Evolutionary conservation across 208 protist genomes (phyloP).

Genomic region (Trypanosoma grayi): DNA sequence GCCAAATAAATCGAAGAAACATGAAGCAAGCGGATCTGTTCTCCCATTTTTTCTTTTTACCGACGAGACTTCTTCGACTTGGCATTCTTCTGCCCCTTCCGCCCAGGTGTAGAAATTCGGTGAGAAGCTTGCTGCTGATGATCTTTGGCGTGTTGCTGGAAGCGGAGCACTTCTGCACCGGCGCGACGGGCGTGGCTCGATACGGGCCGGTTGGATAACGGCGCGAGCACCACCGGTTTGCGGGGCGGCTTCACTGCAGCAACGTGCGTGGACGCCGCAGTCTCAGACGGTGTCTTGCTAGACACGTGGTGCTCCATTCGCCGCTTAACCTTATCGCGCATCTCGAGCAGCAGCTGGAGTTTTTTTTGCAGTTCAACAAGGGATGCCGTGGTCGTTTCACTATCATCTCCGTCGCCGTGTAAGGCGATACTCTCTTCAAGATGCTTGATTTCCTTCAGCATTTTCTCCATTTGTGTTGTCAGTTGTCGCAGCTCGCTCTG

Average conservation of each 20-base stretch:
- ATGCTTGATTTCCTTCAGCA: constrained; percentile 76
- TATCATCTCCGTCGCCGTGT: constrained; percentile 55
- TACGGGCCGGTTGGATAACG: constrained; percentile 5
- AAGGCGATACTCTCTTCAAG: constrained; percentile 68
- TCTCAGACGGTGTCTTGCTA: not conserved
- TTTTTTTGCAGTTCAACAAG: constrained; percentile 78
- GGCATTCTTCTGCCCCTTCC: constrained; percentile 8
- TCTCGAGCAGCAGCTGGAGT: constrained; percentile 67
- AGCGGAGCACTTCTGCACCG: constrained; percentile 16
- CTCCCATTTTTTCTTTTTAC: not conserved
- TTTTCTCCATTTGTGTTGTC: constrained; percentile 56
- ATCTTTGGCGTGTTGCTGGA: not conserved
- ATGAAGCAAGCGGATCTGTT: too few relatives aligned
- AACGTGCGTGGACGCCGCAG: constrained; percentile 9
- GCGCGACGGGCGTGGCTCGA: constrained; percentile 2
- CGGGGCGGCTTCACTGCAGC: too few relatives aligned
- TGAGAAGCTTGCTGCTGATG: not conserved
- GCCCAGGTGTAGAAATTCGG: not conserved
- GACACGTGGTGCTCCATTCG: constrained; percentile 33
- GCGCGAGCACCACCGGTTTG: constrained; percentile 5
- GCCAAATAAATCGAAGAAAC: too few relatives aligned
- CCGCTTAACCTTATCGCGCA: constrained; percentile 74
- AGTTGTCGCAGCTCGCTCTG: constrained; percentile 44
- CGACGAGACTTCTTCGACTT: constrained; percentile 15
- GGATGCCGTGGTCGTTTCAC: constrained; percentile 61